A percentile compares a stretch with the other conserved stretches of the same genome.
phyloP scores from a whole-genome alignment of 805 yeast genomes.

The Yamadazyma endophytica region DNA sequence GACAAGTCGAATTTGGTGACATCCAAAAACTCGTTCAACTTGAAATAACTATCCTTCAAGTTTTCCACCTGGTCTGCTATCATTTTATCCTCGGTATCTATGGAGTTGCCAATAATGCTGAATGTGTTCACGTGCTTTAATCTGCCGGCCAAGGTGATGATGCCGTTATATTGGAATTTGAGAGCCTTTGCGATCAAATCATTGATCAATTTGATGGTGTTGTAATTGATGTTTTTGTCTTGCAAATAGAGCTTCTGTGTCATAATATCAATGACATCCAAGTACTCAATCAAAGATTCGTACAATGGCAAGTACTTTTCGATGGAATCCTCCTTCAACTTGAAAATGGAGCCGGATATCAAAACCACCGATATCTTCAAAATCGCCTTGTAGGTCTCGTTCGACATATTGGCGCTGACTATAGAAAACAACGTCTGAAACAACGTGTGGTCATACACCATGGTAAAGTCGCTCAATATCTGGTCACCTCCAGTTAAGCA shows the following conservation, averaged over 20 bases:
- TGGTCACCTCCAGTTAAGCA: conserved; percentile 31
- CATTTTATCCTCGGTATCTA: conserved; percentile 33
- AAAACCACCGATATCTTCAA: conserved; percentile 39
- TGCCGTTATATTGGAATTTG: conserved; percentile 37
- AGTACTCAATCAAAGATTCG: conserved; percentile 31
- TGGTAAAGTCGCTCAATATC: conserved; percentile 26
- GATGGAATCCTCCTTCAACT: conserved; percentile 28
- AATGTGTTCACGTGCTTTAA: conserved; percentile 46
- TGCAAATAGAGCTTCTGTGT: conserved; percentile 39
- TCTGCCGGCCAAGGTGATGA: conserved; percentile 43
- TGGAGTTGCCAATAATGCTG: conserved; percentile 36
- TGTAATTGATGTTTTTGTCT: conserved; percentile 41
- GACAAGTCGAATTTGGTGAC: conserved; percentile 33
- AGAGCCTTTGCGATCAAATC: conserved; percentile 41
- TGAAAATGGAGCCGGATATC: conserved; percentile 42
- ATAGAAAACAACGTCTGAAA: conserved; percentile 39
- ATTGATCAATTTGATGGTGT: conserved; percentile 42
- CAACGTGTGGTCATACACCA: conserved; percentile 36
- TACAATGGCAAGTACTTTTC: conserved; percentile 34
- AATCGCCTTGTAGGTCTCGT: conserved; percentile 44
- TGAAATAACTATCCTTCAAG: conserved; percentile 30
- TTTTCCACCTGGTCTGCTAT: conserved; percentile 25
- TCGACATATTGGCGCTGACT: conserved; percentile 37
- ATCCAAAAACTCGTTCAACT: conserved; percentile 33
- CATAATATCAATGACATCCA: conserved; percentile 40